phyloP scores from a whole-genome alignment of 495 filamentous ascomycete species.

The Daldinia decipiens region DNA sequence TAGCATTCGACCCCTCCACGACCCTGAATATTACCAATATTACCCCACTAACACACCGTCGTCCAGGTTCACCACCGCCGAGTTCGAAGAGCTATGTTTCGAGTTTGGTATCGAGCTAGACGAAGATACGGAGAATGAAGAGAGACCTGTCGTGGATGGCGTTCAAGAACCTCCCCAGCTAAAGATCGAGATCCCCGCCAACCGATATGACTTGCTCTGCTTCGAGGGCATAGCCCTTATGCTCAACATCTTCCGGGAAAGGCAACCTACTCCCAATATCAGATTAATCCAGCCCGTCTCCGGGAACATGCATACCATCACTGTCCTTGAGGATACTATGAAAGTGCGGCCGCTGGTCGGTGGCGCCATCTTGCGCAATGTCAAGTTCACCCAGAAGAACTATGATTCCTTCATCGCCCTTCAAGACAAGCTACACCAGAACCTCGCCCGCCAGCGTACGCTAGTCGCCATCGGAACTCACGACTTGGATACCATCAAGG shows the following conservation, averaged over 20 bases:
- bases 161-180: conserved; percentile 89
- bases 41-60: conserved; percentile 31
- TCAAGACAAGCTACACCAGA: conserved; percentile 98
- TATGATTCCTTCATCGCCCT: conserved; percentile 98
- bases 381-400: conserved; percentile 88
- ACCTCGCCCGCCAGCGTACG: conserved; percentile 90
- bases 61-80: conserved; percentile 83
- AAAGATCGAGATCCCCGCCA: conserved; percentile 98
- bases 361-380: conserved; percentile 83
- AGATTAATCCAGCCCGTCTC: conserved; percentile 73
- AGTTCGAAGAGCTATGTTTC: conserved; percentile 98
- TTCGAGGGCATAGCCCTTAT: conserved; percentile 97
- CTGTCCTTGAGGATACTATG: conserved; percentile 80
- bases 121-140: conserved; percentile 85
- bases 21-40: conserved; percentile 1
- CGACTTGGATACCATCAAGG: conserved; percentile 91
- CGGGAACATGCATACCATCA: conserved; percentile 80
- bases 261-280: conserved; percentile 78
- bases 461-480: conserved; percentile 97
- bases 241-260: conserved; percentile 92
- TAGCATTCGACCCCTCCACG: conserved; percentile 39
- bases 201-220: conserved; percentile 98
- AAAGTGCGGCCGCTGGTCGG: conserved; percentile 87
- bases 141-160: conserved; percentile 77
- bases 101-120: conserved; percentile 99